These are phyloP conservation scores for Isoetes taiwanensis DNA, from an alignment of 75 land plant genomes.

Conservation along the genomic window DNA sequence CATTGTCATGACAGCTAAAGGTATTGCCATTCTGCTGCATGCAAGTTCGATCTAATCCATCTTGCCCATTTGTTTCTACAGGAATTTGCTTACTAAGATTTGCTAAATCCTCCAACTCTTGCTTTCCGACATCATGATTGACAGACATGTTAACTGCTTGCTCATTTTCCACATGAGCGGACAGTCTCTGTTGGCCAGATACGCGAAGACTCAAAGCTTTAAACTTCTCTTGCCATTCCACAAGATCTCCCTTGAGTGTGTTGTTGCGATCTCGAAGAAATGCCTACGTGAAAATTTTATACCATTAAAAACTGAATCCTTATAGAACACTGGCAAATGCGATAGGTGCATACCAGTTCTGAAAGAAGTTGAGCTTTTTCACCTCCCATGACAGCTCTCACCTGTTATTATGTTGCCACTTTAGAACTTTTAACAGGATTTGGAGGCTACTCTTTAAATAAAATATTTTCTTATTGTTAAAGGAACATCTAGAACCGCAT, in stretches of 20 bases:
- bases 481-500: too few relatives aligned
- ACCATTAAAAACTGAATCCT: not conserved
- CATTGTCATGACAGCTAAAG: not conserved
- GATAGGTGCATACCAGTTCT: conserved; percentile 15
- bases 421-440: too few relatives aligned
- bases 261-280: conserved; percentile 19
- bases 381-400: conserved; percentile 22
- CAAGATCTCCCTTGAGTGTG: conserved; percentile 14
- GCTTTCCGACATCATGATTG: not conserved
- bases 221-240: conserved; percentile 27
- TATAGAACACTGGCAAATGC: not conserved
- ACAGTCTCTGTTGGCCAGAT: conserved; percentile 8
- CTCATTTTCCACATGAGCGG: conserved; percentile 2
- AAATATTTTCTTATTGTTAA: too few relatives aligned
- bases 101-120: not conserved
- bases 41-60: not conserved
- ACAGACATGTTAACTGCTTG: not conserved
- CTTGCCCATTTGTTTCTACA: not conserved
- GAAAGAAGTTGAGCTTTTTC: conserved; percentile 24
- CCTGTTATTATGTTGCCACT: conserved; percentile 12
- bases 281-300: conserved; percentile 4
- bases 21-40: not conserved
- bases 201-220: conserved; percentile 15
- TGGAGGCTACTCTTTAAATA: too few relatives aligned
- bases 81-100: not conserved